phyloP scores from a whole-genome alignment of 1,139 yeast species.

The Candida sojae region DNA sequence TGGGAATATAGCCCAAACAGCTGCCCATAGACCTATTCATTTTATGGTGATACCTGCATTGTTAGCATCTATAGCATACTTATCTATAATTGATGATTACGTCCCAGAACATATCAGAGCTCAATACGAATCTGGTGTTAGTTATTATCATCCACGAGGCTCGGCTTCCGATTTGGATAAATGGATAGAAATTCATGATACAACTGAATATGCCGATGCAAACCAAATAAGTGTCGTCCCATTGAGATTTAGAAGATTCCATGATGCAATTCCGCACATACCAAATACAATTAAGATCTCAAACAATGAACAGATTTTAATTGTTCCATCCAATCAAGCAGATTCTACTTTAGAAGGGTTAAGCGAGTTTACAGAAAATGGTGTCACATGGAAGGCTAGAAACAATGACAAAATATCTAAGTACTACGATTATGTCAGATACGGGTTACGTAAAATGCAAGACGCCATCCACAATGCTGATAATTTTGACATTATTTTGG shows the following conservation, averaged over 20 bases:
- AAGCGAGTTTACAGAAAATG: constrained; percentile 34
- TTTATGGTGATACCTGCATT: constrained; percentile 73
- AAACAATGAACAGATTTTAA: constrained; percentile 41
- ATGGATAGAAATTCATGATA: constrained; percentile 43
- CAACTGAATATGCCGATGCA: constrained; percentile 37
- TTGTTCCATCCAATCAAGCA: constrained; percentile 40
- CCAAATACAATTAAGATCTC: constrained; percentile 33
- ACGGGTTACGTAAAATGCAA: constrained; percentile 46
- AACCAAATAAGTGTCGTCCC: constrained; percentile 54
- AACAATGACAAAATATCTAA: constrained; percentile 64
- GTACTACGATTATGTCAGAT: constrained; percentile 60
- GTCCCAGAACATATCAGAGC: constrained; percentile 39
- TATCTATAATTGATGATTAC: constrained; percentile 80
- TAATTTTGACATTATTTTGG: constrained; percentile 78
- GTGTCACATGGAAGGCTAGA: constrained; percentile 66
- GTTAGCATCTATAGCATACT: constrained; percentile 79
- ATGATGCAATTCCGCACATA: constrained; percentile 35
- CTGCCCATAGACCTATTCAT: constrained; percentile 90
- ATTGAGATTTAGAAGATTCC: constrained; percentile 51
- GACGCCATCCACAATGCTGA: constrained; percentile 76
- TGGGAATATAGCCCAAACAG: constrained; percentile 55
- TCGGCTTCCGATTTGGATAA: constrained; percentile 28
- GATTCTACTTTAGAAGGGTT: constrained; percentile 35
- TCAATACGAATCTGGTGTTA: constrained; percentile 17
- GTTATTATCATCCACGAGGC: constrained; percentile 48